Evolutionary conservation across 495 filamentous ascomycete species (phyloP).

Genomic region (Lasiosphaeria ovina): DNA sequence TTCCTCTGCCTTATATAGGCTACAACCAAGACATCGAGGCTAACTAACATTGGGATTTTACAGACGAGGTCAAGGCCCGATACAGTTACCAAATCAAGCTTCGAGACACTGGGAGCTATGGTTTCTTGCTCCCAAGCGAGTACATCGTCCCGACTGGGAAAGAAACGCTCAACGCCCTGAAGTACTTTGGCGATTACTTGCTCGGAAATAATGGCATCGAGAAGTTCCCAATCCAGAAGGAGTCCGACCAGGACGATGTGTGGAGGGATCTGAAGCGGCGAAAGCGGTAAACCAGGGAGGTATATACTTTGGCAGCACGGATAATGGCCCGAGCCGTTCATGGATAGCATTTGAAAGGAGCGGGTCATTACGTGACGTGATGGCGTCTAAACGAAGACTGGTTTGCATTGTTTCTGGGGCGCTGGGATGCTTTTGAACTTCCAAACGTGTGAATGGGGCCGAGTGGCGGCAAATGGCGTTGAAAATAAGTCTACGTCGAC

Average conservation of each 20-base stretch:
- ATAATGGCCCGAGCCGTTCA: neutral
- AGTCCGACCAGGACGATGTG: constrained; percentile 1
- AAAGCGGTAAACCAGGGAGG: constrained; percentile 12
- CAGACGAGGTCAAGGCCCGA: constrained; percentile 68
- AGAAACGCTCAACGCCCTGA: constrained; percentile 76
- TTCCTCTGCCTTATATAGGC: too few species aligned
- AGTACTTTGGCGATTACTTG: constrained; percentile 77
- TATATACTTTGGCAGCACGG: neutral
- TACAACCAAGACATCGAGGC: neutral
- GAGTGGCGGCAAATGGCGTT: too few species aligned
- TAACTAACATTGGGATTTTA: constrained; percentile 9
- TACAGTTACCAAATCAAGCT: constrained; percentile 95
- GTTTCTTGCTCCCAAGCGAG: constrained; percentile 83
- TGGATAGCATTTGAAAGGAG: too few species aligned
- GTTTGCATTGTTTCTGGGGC: too few species aligned
- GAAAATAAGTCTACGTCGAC: too few species aligned
- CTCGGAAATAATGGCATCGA: constrained; percentile 62
- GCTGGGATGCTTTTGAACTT: too few species aligned
- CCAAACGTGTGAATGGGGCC: too few species aligned
- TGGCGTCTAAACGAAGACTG: too few species aligned
- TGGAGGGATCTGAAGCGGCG: constrained; percentile 26
- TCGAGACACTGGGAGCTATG: constrained; percentile 89
- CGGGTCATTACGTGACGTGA: too few species aligned
- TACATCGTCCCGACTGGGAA: constrained; percentile 88
- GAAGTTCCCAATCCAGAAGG: constrained; percentile 20